phyloP scores from a whole-genome alignment of 805 yeast genomes.

The Millerago galiae region DNA sequence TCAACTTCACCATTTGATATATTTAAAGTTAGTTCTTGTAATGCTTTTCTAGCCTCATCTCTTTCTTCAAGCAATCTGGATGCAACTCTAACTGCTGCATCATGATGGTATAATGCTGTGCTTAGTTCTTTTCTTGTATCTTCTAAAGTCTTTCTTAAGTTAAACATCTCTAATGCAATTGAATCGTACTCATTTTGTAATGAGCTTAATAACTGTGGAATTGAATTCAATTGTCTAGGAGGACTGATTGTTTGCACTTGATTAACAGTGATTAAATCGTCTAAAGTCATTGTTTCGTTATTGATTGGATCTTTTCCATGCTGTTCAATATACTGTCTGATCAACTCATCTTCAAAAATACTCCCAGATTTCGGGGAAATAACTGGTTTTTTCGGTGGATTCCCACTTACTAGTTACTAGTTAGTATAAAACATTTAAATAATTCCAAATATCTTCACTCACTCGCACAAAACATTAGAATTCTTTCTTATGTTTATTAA shows the following conservation, averaged over 20 bases:
- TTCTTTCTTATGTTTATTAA: not conserved
- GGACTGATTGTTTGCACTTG: slow-evolving; percentile 24
- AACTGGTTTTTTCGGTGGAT: slow-evolving; percentile 63
- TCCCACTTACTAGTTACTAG: slow-evolving; percentile 51
- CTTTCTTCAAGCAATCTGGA: slow-evolving; percentile 68
- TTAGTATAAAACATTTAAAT: not conserved
- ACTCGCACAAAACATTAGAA: slow-evolving; percentile 10
- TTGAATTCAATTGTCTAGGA: slow-evolving; percentile 49
- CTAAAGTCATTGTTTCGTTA: slow-evolving; percentile 49
- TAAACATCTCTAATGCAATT: slow-evolving; percentile 70
- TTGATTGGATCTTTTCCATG: slow-evolving; percentile 72
- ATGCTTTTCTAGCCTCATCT: slow-evolving; percentile 64
- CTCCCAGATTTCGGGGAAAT: slow-evolving; percentile 65
- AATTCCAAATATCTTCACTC: not conserved
- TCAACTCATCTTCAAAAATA: slow-evolving; percentile 58
- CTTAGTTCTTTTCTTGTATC: slow-evolving; percentile 67
- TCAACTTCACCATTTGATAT: slow-evolving; percentile 19
- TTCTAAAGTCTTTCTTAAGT: slow-evolving; percentile 64
- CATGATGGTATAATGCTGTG: slow-evolving; percentile 73
- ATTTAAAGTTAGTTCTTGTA: slow-evolving; percentile 46
- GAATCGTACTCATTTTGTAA: slow-evolving; percentile 92
- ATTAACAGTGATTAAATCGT: slow-evolving; percentile 48
- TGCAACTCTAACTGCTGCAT: slow-evolving; percentile 86
- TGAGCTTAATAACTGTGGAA: slow-evolving; percentile 69
- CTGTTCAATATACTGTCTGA: slow-evolving; percentile 56